phyloP scores from a whole-genome alignment of 2,329 filamentous ascomycete genomes.

The Trichophyton mentagrophytes region DNA sequence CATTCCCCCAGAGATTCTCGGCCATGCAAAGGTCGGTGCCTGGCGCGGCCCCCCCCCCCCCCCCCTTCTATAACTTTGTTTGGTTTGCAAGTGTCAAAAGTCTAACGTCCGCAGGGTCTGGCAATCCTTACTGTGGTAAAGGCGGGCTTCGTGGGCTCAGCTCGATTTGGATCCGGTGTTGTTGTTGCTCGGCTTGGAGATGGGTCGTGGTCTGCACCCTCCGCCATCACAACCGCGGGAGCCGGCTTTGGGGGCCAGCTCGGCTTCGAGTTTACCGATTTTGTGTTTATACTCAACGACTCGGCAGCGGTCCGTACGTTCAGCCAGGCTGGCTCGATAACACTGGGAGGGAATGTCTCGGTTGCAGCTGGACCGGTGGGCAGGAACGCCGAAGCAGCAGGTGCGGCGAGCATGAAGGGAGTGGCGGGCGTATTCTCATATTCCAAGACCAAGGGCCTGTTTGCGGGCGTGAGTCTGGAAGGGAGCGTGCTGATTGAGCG shows the following conservation, averaged over 20 bases:
- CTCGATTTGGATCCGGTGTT: conserved; percentile 38
- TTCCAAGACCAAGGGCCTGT: conserved; percentile 93
- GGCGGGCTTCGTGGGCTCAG: conserved; percentile 39
- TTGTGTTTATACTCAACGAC: conserved; percentile 98
- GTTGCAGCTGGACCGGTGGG: conserved; percentile 89
- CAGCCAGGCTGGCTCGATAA: conserved; percentile 80
- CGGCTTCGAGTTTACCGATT: conserved; percentile 45
- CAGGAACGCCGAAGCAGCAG: conserved; percentile 88
- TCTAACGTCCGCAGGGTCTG: conserved; percentile 28
- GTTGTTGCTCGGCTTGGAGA: conserved; percentile 38
- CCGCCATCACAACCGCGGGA: conserved; percentile 37
- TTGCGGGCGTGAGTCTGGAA: conserved; percentile 88
- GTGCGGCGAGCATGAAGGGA: conserved; percentile 77
- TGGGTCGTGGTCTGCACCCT: conserved; percentile 39
- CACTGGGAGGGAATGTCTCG: conserved; percentile 89
- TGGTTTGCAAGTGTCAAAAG: not conserved
- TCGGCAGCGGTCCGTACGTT: conserved; percentile 80
- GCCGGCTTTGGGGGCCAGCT: conserved; percentile 40
- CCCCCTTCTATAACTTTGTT: not conserved
- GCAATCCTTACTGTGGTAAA: conserved; percentile 39
- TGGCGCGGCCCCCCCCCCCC: too few relatives aligned
- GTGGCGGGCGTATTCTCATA: conserved; percentile 92
- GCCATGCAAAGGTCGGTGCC: conserved; percentile 65
- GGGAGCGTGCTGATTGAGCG: conserved; percentile 88
- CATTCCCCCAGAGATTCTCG: conserved; percentile 80